Evolutionary conservation across 768 basidiomycete species (phyloP).

Genomic region (Rhodotorula taiwanensis): DNA sequence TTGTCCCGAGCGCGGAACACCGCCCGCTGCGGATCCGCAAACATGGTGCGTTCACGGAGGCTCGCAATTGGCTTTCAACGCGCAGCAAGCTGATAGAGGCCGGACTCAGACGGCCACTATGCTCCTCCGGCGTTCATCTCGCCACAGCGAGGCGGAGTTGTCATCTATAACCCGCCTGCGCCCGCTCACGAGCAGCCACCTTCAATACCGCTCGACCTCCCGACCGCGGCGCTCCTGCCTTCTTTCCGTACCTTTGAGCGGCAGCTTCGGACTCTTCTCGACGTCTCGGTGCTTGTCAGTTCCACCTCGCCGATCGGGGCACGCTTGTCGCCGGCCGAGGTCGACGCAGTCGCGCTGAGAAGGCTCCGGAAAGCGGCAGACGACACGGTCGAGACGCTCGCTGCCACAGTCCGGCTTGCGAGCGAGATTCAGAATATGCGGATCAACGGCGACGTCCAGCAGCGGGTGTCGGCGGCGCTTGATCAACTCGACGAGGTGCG

Average conservation of each 20-base stretch:
- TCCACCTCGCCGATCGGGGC: too few relatives aligned
- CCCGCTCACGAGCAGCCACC: constrained; percentile 11
- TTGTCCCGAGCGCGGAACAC: constrained; percentile 65
- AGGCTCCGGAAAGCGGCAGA: constrained; percentile 64
- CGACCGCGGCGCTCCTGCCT: constrained; percentile 48
- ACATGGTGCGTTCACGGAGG: not conserved
- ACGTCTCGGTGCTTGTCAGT: constrained; percentile 56
- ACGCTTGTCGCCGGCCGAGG: constrained; percentile 57
- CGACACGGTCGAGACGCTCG: constrained; percentile 65
- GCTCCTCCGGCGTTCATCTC: constrained; percentile 68
- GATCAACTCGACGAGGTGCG: constrained; percentile 65
- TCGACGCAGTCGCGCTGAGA: constrained; percentile 66
- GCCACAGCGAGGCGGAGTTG: constrained; percentile 89
- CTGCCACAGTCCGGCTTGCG: constrained; percentile 76
- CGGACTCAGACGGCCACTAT: constrained; percentile 50
- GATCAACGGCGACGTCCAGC: constrained; percentile 67
- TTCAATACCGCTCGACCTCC: constrained; percentile 43
- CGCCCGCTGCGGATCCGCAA: constrained; percentile 64
- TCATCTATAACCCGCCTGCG: constrained; percentile 59
- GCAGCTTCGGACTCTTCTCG: constrained; percentile 74
- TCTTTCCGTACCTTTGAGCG: constrained; percentile 60
- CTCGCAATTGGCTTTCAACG: too few relatives aligned
- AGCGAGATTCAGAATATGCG: constrained; percentile 87
- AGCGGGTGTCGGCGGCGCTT: constrained; percentile 64
- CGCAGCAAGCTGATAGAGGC: too few relatives aligned